A percentile compares a stretch with the other conserved stretches of the same genome.
Conservation (phyloP, 257 asterid genomes). For the Paulownia fortunei region DNA sequence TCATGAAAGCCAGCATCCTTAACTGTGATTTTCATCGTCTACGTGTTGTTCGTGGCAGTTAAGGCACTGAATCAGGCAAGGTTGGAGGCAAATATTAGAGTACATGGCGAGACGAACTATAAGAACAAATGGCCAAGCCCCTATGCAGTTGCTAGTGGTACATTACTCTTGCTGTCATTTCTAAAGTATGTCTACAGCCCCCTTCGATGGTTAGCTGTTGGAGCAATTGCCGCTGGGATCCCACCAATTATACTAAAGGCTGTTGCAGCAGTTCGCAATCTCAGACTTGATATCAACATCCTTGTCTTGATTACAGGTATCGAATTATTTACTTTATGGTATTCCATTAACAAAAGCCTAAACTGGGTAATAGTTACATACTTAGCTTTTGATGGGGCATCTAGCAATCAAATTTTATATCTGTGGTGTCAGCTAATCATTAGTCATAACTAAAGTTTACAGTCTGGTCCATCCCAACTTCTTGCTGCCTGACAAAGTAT, state of each 20-base stretch:
- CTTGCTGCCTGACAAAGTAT: conserved; percentile 6
- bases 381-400: not conserved
- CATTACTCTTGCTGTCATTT: conserved; percentile 57
- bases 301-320: conserved; percentile 81
- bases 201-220: conserved; percentile 74
- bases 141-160: conserved; percentile 63
- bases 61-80: conserved; percentile 78
- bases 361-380: not conserved
- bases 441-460: not conserved
- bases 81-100: conserved; percentile 69
- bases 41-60: conserved; percentile 42
- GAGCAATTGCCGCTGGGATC: conserved; percentile 64
- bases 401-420: not conserved
- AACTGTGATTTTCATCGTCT: not conserved
- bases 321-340: not conserved
- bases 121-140: conserved; percentile 82
- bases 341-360: not conserved
- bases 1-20: not conserved
- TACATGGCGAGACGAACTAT: conserved; percentile 44
- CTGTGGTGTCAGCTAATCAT: not conserved
- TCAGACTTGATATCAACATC: conserved; percentile 66
- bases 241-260: conserved; percentile 62
- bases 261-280: conserved; percentile 51
- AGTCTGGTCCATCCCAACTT: not conserved
- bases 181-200: conserved; percentile 57